Evolutionary conservation across 2,329 filamentous ascomycete genomes (phyloP).

Genomic region (Camillea tinctor): DNA sequence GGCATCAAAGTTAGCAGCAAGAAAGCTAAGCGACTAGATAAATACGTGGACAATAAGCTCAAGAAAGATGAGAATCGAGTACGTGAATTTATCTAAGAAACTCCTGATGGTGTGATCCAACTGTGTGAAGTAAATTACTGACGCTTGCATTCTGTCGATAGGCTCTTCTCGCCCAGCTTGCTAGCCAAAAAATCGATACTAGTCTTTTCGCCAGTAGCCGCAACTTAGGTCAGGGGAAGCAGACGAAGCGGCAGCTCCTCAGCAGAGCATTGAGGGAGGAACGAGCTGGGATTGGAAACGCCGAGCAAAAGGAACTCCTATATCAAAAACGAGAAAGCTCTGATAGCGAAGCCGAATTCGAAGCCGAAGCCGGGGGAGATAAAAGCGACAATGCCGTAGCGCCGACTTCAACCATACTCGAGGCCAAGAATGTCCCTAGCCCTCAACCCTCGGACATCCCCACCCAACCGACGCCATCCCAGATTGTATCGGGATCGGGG

Average conservation of each 20-base stretch:
- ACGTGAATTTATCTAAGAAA: not conserved
- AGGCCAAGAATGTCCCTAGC: not conserved
- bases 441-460: not conserved
- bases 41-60: constrained; percentile 83
- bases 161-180: constrained; percentile 76
- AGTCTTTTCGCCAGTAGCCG: constrained; percentile 76
- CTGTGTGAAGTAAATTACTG: not conserved
- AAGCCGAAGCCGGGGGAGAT: constrained; percentile 34
- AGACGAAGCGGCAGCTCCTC: constrained; percentile 70
- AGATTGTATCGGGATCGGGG: constrained; percentile 62
- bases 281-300: constrained; percentile 59
- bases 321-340: constrained; percentile 38
- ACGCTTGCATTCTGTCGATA: not conserved
- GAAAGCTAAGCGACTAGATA: constrained; percentile 65
- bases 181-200: constrained; percentile 76
- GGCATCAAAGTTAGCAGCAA: constrained; percentile 59
- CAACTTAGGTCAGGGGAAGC: constrained; percentile 68
- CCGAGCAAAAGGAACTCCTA: constrained; percentile 56
- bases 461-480: constrained; percentile 1
- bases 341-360: constrained; percentile 34
- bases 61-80: constrained; percentile 87
- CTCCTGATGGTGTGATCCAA: not conserved
- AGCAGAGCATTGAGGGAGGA: constrained; percentile 63
- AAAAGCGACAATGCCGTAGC: constrained; percentile 24
- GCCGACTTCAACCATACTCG: not conserved